Base-by-base conservation (phyloP, 768 basidiomycete genomes). In the Amanita rimosa region DNA sequence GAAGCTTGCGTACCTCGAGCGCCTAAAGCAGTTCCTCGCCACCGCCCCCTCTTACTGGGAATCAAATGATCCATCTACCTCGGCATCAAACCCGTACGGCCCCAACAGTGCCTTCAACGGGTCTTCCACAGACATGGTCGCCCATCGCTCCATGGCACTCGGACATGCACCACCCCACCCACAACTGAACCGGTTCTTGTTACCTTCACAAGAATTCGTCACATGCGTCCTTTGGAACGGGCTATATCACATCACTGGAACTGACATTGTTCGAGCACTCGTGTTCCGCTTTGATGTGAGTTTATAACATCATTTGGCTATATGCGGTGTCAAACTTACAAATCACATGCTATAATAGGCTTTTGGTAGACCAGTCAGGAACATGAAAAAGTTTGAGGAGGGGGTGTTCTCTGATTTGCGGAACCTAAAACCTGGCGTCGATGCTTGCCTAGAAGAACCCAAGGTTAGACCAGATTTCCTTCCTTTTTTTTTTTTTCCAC, bases 311-410 rank as follows among this genome's bases (percentile, higher is more conserved):
- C 53, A 37, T 50, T 33, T 50, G 52, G 44, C 9, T 16, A 37
- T 46, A 43, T 44, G 26, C 26, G 17, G 29, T 37, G 31, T 16
- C 11, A 16, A 29, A 16, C 27, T 50, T 47, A 45, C 44, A 36
- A 24, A 46, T 43, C 13, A n/a, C 17, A 33, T 27, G 6, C 31
- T 35, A 17, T 34, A 50, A 33, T 46, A 76, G 69, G 85, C 86
- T 35, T 95, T 95, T 58, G 88, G 89, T 1, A 72, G 94, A 7
- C 94, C 93, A 0, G 90, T 97, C 35, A 72, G 76, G 49, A 90
- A 91, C 58, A 85, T 91, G 76, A 96, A 96, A 67, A 97, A 97
- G 64, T 97, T 95, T 57, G 94, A 97, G 62, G 94, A 97, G 65
- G 94, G 94, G 45, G 84, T 97, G 38, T 97, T 97, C 59, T 85